Percentiles rank a stretch among this genome's conserved stretches.
phyloP scores from a whole-genome alignment of 352 stramenopile species.

The Pelagophyceae sp. region DNA sequence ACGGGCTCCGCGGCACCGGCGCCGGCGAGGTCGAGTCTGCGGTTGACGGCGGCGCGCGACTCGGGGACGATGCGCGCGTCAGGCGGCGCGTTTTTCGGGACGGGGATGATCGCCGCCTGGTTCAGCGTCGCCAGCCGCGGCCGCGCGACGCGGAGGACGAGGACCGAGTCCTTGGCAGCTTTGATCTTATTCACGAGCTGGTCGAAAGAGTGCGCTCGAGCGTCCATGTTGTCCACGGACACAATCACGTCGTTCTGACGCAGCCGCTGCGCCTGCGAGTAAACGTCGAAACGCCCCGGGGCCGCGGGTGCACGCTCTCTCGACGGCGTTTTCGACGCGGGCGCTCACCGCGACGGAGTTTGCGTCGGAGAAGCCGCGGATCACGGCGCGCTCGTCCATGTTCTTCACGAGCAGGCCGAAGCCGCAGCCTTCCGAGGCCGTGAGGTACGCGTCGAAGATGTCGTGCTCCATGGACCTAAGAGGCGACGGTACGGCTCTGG shows the following conservation, averaged over 20 bases:
- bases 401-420: slow-evolving; percentile 1
- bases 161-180: background rate
- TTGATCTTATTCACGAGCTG: background rate
- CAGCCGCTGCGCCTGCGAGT: background rate
- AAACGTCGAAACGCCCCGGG: too few relatives aligned
- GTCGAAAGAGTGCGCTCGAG: background rate
- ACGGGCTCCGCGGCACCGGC: too few relatives aligned
- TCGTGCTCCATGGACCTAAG: background rate
- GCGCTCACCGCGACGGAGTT: background rate
- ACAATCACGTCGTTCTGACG: background rate
- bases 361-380: background rate
- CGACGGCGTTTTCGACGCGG: too few relatives aligned
- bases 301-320: too few relatives aligned
- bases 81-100: too few relatives aligned
- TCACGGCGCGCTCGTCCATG: slow-evolving; percentile 8
- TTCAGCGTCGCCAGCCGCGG: background rate
- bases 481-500: too few relatives aligned
- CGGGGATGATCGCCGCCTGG: too few relatives aligned
- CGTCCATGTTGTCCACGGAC: slow-evolving; percentile 7
- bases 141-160: background rate
- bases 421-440: background rate
- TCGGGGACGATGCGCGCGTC: too few relatives aligned
- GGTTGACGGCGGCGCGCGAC: too few relatives aligned
- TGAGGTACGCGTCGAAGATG: background rate
- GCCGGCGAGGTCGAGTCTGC: too few relatives aligned